Conservation (phyloP, 1,139 yeast genomes). For the Zhuliangozyma parablackwelliae region DNA sequence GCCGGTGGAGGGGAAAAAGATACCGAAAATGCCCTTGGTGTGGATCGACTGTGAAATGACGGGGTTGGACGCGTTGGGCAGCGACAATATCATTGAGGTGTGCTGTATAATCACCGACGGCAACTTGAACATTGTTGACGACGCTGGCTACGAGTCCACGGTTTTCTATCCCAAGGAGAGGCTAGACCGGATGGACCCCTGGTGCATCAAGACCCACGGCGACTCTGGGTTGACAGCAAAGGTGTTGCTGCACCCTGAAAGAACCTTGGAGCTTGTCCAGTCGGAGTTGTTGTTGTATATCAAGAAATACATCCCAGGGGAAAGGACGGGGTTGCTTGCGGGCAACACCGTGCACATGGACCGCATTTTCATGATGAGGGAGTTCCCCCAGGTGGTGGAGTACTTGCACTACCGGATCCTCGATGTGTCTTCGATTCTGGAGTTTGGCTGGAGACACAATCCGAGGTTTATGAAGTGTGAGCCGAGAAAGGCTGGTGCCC, state of each 20-base stretch:
- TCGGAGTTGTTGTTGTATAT: slow-evolving; percentile 60
- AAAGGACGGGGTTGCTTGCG: slow-evolving; percentile 63
- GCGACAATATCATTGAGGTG: slow-evolving; percentile 77
- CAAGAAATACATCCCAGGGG: slow-evolving; percentile 48
- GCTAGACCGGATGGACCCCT: slow-evolving; percentile 72
- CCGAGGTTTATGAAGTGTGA: slow-evolving; percentile 49
- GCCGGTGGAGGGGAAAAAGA: neutral
- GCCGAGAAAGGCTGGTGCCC: slow-evolving; percentile 66
- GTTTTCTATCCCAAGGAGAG: slow-evolving; percentile 64
- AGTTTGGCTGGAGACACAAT: slow-evolving; percentile 74
- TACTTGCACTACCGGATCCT: slow-evolving; percentile 79
- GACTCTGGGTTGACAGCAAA: slow-evolving; percentile 71
- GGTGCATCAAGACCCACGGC: slow-evolving; percentile 84
- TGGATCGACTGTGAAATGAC: slow-evolving; percentile 94
- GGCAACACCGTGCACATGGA: slow-evolving; percentile 96
- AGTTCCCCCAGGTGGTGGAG: slow-evolving; percentile 72
- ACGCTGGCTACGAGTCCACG: slow-evolving; percentile 73
- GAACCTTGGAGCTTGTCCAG: slow-evolving; percentile 59
- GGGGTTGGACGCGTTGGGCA: slow-evolving; percentile 70
- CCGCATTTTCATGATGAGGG: slow-evolving; percentile 74
- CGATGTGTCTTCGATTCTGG: slow-evolving; percentile 84
- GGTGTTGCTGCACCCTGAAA: slow-evolving; percentile 51
- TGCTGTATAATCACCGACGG: slow-evolving; percentile 90
- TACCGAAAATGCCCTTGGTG: slow-evolving; percentile 44
- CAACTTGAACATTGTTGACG: slow-evolving; percentile 62